phyloP scores from a whole-genome alignment of 176 grass and related monocot genomes.

The Zea mays region Zm-B73-REFERENCE-NAM-5.0 NC_050100.1:209362501-209363000 shows the following conservation, averaged over 20 bases:
- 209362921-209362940: conserved; percentile 77
- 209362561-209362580: conserved; percentile 90
- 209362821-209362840: conserved; percentile 94
- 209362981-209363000: conserved; percentile 29
- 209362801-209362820: conserved; percentile 94
- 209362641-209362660: conserved; percentile 36
- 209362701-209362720: neutral
- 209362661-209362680: conserved; percentile 17
- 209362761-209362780: conserved; percentile 93
- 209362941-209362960: conserved; percentile 83
- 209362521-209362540: conserved; percentile 62
- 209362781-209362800: conserved; percentile 83
- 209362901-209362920: conserved; percentile 82
- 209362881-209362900: conserved; percentile 76
- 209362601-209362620: conserved; percentile 92
- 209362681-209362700: conserved; percentile 2
- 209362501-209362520: conserved; percentile 41
- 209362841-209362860: conserved; percentile 88
- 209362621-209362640: conserved; percentile 81
- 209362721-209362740: neutral
- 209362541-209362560: conserved; percentile 83
- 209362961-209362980: conserved; percentile 77
- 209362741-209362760: conserved; percentile 82
- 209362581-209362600: conserved; percentile 72
- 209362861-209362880: conserved; percentile 61